A percentile compares a stretch with the other conserved stretches of the same genome.
These are phyloP conservation scores for Aspergillus chevalieri DNA, from an alignment of 2,329 filamentous ascomycete genomes.

Conservation along the genomic window DNA sequence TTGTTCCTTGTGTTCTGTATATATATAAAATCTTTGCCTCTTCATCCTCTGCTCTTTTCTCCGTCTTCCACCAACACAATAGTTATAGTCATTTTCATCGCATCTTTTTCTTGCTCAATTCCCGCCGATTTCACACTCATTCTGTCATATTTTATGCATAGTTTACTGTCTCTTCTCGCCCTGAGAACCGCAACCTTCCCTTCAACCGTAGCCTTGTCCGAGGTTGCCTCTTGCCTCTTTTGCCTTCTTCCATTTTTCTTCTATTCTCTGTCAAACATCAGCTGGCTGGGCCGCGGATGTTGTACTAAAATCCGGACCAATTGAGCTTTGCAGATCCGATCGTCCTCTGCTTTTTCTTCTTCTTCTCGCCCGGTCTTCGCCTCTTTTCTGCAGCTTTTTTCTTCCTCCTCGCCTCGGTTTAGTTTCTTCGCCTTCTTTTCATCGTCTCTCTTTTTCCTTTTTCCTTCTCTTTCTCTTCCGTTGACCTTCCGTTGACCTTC, in stretches of 20 bases:
- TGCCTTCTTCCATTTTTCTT: slow-evolving; percentile 1
- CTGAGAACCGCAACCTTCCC: neutral
- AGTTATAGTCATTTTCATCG: too few relatives aligned
- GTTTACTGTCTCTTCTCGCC: neutral
- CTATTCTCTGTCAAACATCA: neutral
- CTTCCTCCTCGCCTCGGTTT: slow-evolving; percentile 4
- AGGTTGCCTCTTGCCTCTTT: neutral
- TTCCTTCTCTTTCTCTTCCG: slow-evolving; percentile 1
- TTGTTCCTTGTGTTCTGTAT: too few relatives aligned
- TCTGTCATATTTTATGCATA: too few relatives aligned
- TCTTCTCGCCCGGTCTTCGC: slow-evolving; percentile 1
- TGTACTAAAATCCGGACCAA: too few relatives aligned
- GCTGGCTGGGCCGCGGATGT: neutral
- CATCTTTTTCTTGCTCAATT: too few relatives aligned
- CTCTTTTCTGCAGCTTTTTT: slow-evolving; percentile 4
- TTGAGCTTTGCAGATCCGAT: slow-evolving; percentile 1
- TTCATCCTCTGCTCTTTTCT: too few relatives aligned
- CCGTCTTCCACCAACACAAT: too few relatives aligned
- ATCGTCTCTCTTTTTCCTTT: slow-evolving; percentile 9
- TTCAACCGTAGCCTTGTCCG: neutral
- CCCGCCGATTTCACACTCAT: too few relatives aligned
- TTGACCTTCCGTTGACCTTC: neutral
- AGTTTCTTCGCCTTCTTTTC: slow-evolving; percentile 8
- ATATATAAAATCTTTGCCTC: too few relatives aligned
- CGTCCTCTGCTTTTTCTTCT: slow-evolving; percentile 3